phyloP scores from a whole-genome alignment of 176 grass and related monocot genomes.

The Tuctoria greenei region DNA sequence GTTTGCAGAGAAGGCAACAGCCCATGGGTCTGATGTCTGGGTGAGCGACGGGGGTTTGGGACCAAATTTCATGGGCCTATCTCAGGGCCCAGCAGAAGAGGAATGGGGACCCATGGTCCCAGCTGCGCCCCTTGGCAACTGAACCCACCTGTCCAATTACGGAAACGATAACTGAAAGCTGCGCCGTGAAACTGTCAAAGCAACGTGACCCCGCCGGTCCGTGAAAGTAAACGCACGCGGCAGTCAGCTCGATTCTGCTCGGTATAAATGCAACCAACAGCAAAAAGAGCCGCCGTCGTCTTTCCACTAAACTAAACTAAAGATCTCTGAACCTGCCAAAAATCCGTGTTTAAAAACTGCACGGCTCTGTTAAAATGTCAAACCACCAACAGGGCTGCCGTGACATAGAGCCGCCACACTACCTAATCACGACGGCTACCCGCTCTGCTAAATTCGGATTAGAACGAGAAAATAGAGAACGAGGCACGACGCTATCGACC shows the following conservation, averaged over 20 bases:
- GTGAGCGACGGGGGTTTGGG: not conserved
- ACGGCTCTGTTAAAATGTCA: not conserved
- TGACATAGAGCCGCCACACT: not conserved
- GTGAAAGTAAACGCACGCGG: conserved; percentile 11
- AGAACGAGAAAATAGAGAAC: not conserved
- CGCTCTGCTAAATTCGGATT: not conserved
- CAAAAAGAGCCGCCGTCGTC: not conserved
- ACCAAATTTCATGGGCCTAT: conserved; percentile 35
- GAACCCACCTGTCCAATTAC: conserved; percentile 11
- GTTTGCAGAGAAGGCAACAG: conserved; percentile 32
- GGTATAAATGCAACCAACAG: not conserved
- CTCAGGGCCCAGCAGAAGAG: conserved; percentile 33
- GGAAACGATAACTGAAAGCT: conserved; percentile 44
- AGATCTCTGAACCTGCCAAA: not conserved
- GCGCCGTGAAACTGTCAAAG: conserved; percentile 26
- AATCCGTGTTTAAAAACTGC: not conserved
- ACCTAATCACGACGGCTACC: conserved; percentile 18
- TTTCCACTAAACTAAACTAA: not conserved
- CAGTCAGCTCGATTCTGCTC: not conserved
- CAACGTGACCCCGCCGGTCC: conserved; percentile 15
- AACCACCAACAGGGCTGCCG: not conserved
- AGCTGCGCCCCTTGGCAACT: conserved; percentile 17
- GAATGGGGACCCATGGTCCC: conserved; percentile 33
- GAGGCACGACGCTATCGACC: not conserved
- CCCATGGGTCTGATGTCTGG: conserved; percentile 9